These are phyloP conservation scores for Rutstroemia sp. DNA, from an alignment of 2,329 filamentous ascomycete species.

Conservation along the genomic window DNA sequence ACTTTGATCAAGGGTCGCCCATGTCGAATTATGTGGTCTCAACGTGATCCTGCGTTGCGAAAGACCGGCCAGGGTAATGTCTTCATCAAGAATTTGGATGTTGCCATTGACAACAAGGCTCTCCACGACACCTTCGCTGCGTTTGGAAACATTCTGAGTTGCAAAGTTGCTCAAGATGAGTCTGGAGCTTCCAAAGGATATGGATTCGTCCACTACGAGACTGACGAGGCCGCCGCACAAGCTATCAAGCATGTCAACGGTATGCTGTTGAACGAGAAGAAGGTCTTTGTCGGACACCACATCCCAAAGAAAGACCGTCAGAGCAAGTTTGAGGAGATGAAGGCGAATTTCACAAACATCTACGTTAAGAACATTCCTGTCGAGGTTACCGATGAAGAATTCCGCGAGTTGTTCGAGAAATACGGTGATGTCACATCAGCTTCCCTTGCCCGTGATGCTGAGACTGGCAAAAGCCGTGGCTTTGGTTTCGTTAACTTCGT, in stretches of 20 bases:
- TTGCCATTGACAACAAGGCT: slow-evolving; percentile 99
- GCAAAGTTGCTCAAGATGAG: slow-evolving; percentile 99
- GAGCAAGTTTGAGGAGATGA: slow-evolving; percentile 99
- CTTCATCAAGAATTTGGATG: slow-evolving; percentile 99
- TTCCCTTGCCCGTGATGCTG: slow-evolving; percentile 79
- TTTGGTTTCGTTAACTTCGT: slow-evolving; percentile 97
- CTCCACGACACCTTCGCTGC: slow-evolving; percentile 98
- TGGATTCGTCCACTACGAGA: slow-evolving; percentile 99
- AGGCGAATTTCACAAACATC: slow-evolving; percentile 99
- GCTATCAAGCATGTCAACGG: slow-evolving; percentile 99
- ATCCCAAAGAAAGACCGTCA: slow-evolving; percentile 99
- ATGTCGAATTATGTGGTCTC: slow-evolving; percentile 99
- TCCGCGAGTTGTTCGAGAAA: slow-evolving; percentile 86
- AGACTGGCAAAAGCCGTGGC: slow-evolving; percentile 82
- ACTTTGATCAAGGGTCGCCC: slow-evolving; percentile 97
- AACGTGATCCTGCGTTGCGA: slow-evolving; percentile 96
- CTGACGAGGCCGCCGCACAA: slow-evolving; percentile 89
- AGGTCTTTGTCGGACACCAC: slow-evolving; percentile 98
- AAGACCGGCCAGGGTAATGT: slow-evolving; percentile 99
- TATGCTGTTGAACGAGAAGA: slow-evolving; percentile 99
- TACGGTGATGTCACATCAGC: slow-evolving; percentile 94
- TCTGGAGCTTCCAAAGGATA: slow-evolving; percentile 96
- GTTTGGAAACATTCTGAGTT: slow-evolving; percentile 98
- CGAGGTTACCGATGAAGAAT: slow-evolving; percentile 86
- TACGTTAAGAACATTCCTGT: slow-evolving; percentile 96